A percentile compares a stretch with the other conserved stretches of the same genome.
Conservation (phyloP, 2,329 filamentous ascomycete species). For the Capronia coronata region DNA sequence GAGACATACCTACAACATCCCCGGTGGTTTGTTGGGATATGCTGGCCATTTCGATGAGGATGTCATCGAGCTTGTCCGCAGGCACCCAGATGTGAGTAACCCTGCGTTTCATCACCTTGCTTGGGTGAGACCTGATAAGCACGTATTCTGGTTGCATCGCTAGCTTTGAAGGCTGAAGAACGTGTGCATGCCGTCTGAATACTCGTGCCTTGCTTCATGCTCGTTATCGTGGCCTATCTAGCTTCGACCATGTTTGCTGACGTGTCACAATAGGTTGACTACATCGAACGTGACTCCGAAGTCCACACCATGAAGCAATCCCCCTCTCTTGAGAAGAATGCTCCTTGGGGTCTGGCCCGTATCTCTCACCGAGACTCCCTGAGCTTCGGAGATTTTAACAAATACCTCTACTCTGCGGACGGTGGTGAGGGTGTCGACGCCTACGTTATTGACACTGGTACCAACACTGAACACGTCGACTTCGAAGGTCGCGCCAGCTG, state of each 20-base stretch:
- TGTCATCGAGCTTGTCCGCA: conserved; percentile 87
- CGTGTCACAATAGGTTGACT: conserved; percentile 65
- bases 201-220: background rate
- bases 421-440: conserved; percentile 97
- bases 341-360: conserved; percentile 98
- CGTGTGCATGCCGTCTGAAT: background rate
- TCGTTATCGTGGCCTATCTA: conserved; percentile 7
- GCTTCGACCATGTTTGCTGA: conserved; percentile 22
- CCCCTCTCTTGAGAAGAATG: conserved; percentile 71
- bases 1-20: conserved; percentile 96
- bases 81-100: conserved; percentile 87
- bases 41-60: conserved; percentile 92
- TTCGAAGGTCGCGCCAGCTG: conserved; percentile 93
- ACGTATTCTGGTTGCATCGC: background rate
- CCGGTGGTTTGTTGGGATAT: conserved; percentile 77
- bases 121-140: conserved; percentile 7
- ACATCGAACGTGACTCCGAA: conserved; percentile 88
- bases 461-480: conserved; percentile 88
- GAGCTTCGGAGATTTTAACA: conserved; percentile 83
- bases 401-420: conserved; percentile 86
- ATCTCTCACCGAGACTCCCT: conserved; percentile 88
- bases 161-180: background rate
- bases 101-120: conserved; percentile 13
- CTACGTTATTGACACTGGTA: conserved; percentile 97
- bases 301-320: conserved; percentile 67